These are phyloP conservation scores for Murraya koenigii DNA, from an alignment of 345 rosid species.

Conservation along the genomic window DNA sequence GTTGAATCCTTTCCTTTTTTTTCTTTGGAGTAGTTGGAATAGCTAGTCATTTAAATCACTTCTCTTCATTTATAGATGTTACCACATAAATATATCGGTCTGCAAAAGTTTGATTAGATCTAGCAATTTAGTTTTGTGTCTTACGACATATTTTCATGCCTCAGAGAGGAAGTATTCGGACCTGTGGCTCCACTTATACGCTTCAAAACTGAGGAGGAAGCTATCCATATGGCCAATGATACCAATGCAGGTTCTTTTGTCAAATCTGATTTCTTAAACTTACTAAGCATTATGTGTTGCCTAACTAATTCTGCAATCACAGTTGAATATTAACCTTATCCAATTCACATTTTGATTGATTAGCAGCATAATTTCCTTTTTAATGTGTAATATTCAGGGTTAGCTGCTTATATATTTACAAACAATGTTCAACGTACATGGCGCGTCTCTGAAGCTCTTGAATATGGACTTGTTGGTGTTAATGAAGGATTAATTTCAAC, in stretches of 20 bases:
- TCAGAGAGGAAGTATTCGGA: constrained; percentile 95
- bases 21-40: neutral
- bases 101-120: neutral
- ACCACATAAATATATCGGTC: neutral
- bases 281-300: neutral
- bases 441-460: constrained; percentile 94
- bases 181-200: constrained; percentile 88
- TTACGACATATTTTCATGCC: neutral
- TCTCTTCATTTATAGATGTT: neutral
- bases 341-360: neutral
- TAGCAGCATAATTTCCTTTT: neutral
- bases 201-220: constrained; percentile 91
- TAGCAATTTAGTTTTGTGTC: neutral
- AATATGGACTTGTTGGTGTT: constrained; percentile 85
- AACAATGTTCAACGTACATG: constrained; percentile 81
- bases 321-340: neutral
- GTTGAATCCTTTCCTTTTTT: neutral
- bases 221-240: constrained; percentile 73
- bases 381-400: constrained; percentile 46
- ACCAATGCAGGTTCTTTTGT: constrained; percentile 69
- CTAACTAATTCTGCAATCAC: neutral
- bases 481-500: constrained; percentile 95
- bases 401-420: constrained; percentile 93
- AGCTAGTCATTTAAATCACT: neutral
- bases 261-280: neutral